Percentiles rank a stretch among this genome's conserved stretches.
phyloP scores from a whole-genome alignment of 305 asterid species.

The Nicotiana rustica region DNA sequence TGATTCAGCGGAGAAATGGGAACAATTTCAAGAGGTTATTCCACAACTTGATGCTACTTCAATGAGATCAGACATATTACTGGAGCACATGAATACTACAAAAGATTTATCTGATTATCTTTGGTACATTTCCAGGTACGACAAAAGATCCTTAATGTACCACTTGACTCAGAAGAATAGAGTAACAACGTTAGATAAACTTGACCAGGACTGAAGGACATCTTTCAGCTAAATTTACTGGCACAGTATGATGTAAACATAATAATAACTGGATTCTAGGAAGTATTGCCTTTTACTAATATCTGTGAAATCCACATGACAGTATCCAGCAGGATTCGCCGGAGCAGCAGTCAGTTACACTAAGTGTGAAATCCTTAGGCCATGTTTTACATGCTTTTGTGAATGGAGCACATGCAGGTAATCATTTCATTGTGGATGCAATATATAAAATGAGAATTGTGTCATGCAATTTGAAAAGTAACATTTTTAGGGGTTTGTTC shows the following conservation, averaged over 20 bases:
- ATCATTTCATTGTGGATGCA: background rate
- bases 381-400: slow-evolving; percentile 72
- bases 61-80: slow-evolving; percentile 54
- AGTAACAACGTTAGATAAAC: background rate
- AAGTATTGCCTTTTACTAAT: slow-evolving; percentile 31
- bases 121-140: slow-evolving; percentile 85
- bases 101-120: slow-evolving; percentile 84
- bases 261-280: background rate
- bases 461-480: background rate
- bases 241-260: background rate
- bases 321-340: slow-evolving; percentile 52
- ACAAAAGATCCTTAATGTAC: background rate
- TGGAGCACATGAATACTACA: slow-evolving; percentile 84
- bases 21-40: slow-evolving; percentile 62
- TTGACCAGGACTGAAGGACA: background rate
- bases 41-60: slow-evolving; percentile 54
- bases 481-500: background rate
- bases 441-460: background rate
- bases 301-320: slow-evolving; percentile 34
- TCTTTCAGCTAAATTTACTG: background rate
- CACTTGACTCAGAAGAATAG: background rate
- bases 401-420: slow-evolving; percentile 72
- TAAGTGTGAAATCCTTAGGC: slow-evolving; percentile 68
- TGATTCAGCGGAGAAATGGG: slow-evolving; percentile 59
- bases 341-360: slow-evolving; percentile 43